Percentiles rank a stretch among this genome's conserved stretches.
Conservation (phyloP, 495 filamentous ascomycete species). For the Penicillium malachiteum region DNA sequence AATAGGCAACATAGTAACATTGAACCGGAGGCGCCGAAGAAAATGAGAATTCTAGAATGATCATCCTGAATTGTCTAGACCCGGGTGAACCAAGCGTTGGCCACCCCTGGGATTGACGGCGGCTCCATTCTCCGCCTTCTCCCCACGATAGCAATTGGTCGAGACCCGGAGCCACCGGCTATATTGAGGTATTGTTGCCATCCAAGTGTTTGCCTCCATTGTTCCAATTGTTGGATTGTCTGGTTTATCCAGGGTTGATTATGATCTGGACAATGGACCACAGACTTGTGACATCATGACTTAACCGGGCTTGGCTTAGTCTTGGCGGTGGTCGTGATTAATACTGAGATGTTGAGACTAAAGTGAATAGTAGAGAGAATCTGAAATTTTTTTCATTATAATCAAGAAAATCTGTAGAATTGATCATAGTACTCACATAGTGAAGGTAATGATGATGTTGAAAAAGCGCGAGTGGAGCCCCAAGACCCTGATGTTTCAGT, state of each 20-base stretch:
- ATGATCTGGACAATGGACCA: constrained; percentile 11
- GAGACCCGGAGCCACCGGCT: background rate
- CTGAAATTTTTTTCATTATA: background rate
- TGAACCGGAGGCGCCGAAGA: background rate
- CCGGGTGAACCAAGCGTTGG: background rate
- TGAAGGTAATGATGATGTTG: background rate
- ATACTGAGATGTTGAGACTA: background rate
- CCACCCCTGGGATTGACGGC: background rate
- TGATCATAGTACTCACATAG: background rate
- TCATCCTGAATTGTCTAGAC: background rate
- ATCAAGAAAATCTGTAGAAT: background rate
- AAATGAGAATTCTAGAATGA: background rate
- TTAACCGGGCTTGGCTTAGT: constrained; percentile 4
- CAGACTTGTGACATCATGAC: constrained; percentile 20
- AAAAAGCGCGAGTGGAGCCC: constrained; percentile 1
- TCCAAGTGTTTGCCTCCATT: background rate
- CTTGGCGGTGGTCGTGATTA: background rate
- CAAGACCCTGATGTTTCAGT: constrained; percentile 14
- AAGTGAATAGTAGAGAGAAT: background rate
- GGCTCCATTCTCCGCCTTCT: background rate
- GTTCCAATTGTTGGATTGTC: constrained; percentile 2
- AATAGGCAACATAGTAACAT: background rate
- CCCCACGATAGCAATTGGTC: background rate
- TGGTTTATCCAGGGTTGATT: constrained; percentile 11
- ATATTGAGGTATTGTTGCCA: background rate